Percentiles rank a stretch among this genome's conserved stretches.
Evolutionary conservation across 2,329 filamentous ascomycete genomes (phyloP).

Genomic region (Chaetomiaceae sp.): DNA sequence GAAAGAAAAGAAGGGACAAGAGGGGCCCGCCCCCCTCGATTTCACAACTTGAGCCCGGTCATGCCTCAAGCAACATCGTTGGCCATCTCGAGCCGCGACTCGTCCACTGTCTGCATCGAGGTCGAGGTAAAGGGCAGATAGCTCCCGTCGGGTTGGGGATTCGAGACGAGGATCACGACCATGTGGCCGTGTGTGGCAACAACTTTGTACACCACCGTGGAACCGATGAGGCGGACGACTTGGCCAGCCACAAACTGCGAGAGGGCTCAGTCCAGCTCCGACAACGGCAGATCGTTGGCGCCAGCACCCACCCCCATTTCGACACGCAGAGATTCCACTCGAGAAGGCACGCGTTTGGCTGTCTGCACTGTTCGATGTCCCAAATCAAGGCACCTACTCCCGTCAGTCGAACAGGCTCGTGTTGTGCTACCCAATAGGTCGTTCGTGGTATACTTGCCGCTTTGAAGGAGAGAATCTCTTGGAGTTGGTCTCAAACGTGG

Average conservation of each 20-base stretch:
- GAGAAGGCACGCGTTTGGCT: no score
- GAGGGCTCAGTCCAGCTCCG: not conserved
- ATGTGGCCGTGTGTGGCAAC: constrained; percentile 19
- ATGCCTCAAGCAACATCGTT: constrained; percentile 4
- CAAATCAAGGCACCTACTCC: no score
- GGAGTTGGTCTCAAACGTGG: no score
- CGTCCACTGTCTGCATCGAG: constrained; percentile 23
- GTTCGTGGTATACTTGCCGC: no score
- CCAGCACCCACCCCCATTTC: constrained; percentile 12
- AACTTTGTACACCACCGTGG: constrained; percentile 22
- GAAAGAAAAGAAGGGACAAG: constrained; percentile 5
- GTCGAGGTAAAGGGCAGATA: constrained; percentile 18
- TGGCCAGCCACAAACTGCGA: constrained; percentile 21
- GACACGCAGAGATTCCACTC: not conserved
- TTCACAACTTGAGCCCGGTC: not conserved
- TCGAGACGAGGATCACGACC: constrained; percentile 23
- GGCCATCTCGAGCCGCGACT: constrained; percentile 21
- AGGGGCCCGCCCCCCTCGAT: not conserved
- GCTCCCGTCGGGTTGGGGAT: constrained; percentile 22
- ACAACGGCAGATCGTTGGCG: not conserved
- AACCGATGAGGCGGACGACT: constrained; percentile 19
- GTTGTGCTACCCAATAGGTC: no score
- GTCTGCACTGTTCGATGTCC: no score
- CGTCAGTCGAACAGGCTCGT: no score
- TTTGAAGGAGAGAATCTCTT: no score